These are phyloP conservation scores for Rutidosis leptorrhynchoides DNA, from an alignment of 129 eudicot species.

Conservation along the genomic window DNA sequence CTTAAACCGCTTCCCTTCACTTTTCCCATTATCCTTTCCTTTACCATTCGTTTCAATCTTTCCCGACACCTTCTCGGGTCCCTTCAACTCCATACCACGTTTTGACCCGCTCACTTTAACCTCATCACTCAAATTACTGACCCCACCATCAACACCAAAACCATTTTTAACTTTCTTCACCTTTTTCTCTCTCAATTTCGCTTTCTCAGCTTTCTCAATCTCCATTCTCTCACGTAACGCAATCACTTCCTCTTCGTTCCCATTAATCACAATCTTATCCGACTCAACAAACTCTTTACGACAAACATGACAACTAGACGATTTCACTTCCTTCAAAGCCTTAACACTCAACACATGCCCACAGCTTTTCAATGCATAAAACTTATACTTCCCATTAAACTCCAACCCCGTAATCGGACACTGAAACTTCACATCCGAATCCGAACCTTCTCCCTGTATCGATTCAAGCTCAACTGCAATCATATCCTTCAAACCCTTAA, in stretches of 20 bases:
- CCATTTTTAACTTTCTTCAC: slow-evolving; percentile 52
- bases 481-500: slow-evolving; percentile 91
- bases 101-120: slow-evolving; percentile 54
- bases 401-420: slow-evolving; percentile 78
- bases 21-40: slow-evolving; percentile 32
- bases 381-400: slow-evolving; percentile 84
- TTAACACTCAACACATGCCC: slow-evolving; percentile 88
- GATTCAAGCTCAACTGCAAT: slow-evolving; percentile 47
- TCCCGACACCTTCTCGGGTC: slow-evolving; percentile 20
- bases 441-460: slow-evolving; percentile 31
- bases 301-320: slow-evolving; percentile 69
- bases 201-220: slow-evolving; percentile 47
- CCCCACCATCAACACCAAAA: slow-evolving; percentile 21
- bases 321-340: slow-evolving; percentile 84
- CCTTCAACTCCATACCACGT: slow-evolving; percentile 51
- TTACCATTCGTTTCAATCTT: slow-evolving; percentile 47
- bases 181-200: slow-evolving; percentile 56
- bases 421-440: slow-evolving; percentile 46
- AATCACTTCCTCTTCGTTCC: slow-evolving; percentile 72
- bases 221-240: slow-evolving; percentile 58
- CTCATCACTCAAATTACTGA: slow-evolving; percentile 22
- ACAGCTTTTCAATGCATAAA: slow-evolving; percentile 62
- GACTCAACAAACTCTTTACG: slow-evolving; percentile 65
- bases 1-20: slow-evolving; percentile 48
- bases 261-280: slow-evolving; percentile 82